Conservation (phyloP, 192 early-diverging fungal genomes). For the Jimgerdemannia flammicorona region DNA sequence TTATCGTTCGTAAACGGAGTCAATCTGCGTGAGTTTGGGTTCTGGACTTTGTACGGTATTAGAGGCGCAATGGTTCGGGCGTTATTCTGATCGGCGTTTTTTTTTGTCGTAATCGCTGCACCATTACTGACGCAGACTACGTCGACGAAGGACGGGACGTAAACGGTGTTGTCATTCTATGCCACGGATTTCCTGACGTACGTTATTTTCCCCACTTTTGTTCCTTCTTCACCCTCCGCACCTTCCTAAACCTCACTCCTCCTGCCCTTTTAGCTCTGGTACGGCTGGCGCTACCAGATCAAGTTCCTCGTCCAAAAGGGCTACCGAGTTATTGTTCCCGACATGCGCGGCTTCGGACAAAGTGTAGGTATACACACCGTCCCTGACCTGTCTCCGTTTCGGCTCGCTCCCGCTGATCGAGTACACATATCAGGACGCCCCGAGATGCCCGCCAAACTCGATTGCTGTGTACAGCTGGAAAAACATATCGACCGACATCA, state of each 20-base stretch:
- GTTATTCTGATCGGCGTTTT: no score
- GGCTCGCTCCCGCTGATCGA: no score
- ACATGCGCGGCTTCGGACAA: constrained; percentile 46
- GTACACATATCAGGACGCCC: not conserved
- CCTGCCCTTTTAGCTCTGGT: constrained; percentile 14
- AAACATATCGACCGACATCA: constrained; percentile 48
- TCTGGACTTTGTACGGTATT: not conserved
- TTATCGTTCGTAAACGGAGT: constrained; percentile 24
- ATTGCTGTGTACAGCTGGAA: constrained; percentile 42
- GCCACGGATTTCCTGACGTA: constrained; percentile 34
- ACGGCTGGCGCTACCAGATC: constrained; percentile 43
- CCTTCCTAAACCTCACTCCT: not conserved
- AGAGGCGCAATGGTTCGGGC: no score
- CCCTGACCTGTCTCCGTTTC: no score
- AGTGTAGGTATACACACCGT: not conserved
- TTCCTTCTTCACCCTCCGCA: not conserved
- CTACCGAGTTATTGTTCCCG: constrained; percentile 52
- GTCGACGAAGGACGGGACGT: constrained; percentile 27
- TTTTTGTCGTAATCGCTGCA: no score
- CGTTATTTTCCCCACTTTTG: not conserved
- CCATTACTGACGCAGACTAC: constrained; percentile 14
- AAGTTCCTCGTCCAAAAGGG: constrained; percentile 46
- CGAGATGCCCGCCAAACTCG: constrained; percentile 14
- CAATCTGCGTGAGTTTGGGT: constrained; percentile 10
- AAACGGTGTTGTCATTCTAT: constrained; percentile 14